Percentiles rank a stretch among this genome's conserved stretches.
Evolutionary conservation across 306 rosid species (phyloP).

Genomic region (Trifolium fragiferum): DNA sequence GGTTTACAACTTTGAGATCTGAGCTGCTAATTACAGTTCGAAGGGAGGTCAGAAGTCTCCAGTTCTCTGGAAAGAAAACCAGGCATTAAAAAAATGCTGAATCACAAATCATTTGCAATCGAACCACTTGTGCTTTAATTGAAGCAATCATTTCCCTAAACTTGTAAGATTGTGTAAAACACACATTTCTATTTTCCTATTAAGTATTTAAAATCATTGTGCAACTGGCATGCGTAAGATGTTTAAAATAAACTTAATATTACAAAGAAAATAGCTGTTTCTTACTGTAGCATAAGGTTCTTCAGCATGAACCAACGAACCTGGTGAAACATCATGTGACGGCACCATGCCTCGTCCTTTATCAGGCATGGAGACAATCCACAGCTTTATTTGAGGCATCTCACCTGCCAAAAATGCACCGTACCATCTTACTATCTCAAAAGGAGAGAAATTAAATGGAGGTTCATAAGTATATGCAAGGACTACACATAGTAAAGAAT

Average conservation of each 20-base stretch:
- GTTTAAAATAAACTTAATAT: conserved; percentile 22
- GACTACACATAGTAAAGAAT: conserved; percentile 1
- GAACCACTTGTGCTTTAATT: conserved; percentile 10
- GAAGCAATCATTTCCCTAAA: conserved; percentile 31
- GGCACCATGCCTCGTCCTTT: conserved; percentile 80
- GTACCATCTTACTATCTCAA: conserved; percentile 39
- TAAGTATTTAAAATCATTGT: background rate
- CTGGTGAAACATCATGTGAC: conserved; percentile 57
- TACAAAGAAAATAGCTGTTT: conserved; percentile 20
- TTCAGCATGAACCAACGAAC: conserved; percentile 78
- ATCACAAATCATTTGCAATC: conserved; percentile 8
- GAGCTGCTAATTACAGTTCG: conserved; percentile 11
- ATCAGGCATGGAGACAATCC: conserved; percentile 56
- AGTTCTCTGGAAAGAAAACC: conserved; percentile 24
- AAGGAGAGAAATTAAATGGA: conserved; percentile 22
- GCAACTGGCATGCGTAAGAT: background rate
- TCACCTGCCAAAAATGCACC: conserved; percentile 64
- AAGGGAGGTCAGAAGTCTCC: conserved; percentile 7
- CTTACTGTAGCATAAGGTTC: conserved; percentile 82
- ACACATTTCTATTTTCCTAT: background rate
- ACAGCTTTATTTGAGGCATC: conserved; percentile 53
- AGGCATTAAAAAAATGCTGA: background rate
- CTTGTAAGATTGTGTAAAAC: conserved; percentile 22
- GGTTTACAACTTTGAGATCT: conserved; percentile 32
- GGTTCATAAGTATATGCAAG: conserved; percentile 14